A percentile compares a stretch with the other conserved stretches of the same genome.
These are phyloP conservation scores for Arthroderma uncinatum DNA, from an alignment of 2,329 filamentous ascomycete species.

Conservation along the genomic window DNA sequence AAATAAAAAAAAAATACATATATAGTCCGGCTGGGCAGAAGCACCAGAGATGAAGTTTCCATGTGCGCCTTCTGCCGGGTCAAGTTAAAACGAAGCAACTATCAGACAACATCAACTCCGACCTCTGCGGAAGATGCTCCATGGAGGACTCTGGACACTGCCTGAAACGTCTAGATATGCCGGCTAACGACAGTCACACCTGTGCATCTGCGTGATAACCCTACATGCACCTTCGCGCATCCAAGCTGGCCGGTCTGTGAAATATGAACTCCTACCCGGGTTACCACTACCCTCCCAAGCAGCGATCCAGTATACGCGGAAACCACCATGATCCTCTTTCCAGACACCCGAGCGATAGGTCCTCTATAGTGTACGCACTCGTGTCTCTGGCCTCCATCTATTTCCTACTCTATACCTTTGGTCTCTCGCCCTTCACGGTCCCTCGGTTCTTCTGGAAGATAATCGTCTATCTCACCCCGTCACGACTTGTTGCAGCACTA, in stretches of 20 bases:
- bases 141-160: background rate
- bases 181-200: background rate
- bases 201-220: background rate
- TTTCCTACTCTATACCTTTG: constrained; percentile 23
- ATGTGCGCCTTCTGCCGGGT: background rate
- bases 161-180: constrained; percentile 1
- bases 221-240: background rate
- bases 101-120: background rate
- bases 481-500: constrained; percentile 34
- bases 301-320: constrained; percentile 9
- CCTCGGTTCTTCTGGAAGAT: constrained; percentile 29
- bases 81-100: background rate
- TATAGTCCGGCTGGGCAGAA: constrained; percentile 22
- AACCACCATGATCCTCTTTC: constrained; percentile 27
- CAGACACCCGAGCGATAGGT: constrained; percentile 21
- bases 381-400: constrained; percentile 23
- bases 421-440: constrained; percentile 21
- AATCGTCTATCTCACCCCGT: constrained; percentile 31
- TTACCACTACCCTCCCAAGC: constrained; percentile 16
- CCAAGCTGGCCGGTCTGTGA: background rate
- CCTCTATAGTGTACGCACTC: constrained; percentile 23
- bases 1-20: constrained; percentile 27
- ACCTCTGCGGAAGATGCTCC: background rate
- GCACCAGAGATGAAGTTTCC: constrained; percentile 20
- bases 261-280: constrained; percentile 7